Evolutionary conservation across 2,329 filamentous ascomycete genomes (phyloP).

Genomic region (Hyphodiscus sp.): DNA sequence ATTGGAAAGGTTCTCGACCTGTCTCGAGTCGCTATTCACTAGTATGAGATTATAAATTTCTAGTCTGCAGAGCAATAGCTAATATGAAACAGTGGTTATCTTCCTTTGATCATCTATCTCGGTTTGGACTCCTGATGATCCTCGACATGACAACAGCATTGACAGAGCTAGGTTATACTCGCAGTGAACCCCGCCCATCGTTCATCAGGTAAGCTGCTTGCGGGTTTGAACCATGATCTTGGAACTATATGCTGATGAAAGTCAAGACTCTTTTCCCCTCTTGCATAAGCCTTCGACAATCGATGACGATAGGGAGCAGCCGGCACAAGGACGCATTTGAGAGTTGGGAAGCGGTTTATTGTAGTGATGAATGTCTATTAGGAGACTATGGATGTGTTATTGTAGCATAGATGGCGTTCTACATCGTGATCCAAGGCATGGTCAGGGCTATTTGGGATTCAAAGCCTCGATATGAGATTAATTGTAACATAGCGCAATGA

Average conservation of each 20-base stretch:
- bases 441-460: slow-evolving; percentile 4
- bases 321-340: background rate
- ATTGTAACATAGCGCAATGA: slow-evolving; percentile 25
- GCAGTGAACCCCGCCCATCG: slow-evolving; percentile 84
- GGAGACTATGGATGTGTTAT: slow-evolving; percentile 1
- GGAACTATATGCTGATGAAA: slow-evolving; percentile 19
- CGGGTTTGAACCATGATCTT: background rate
- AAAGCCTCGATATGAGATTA: slow-evolving; percentile 16
- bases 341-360: too few relatives aligned
- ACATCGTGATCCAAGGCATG: slow-evolving; percentile 9
- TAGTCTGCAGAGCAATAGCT: slow-evolving; percentile 22
- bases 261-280: slow-evolving; percentile 54
- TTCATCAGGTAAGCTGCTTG: slow-evolving; percentile 54
- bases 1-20: slow-evolving; percentile 95
- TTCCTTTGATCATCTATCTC: slow-evolving; percentile 94
- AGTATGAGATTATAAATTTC: slow-evolving; percentile 51
- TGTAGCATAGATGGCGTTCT: slow-evolving; percentile 28
- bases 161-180: slow-evolving; percentile 67
- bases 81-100: slow-evolving; percentile 67
- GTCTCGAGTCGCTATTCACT: slow-evolving; percentile 89
- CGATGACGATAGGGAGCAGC: background rate
- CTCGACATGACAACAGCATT: slow-evolving; percentile 8
- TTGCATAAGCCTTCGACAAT: slow-evolving; percentile 41
- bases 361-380: background rate
- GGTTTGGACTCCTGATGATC: slow-evolving; percentile 48